Evolutionary conservation across 805 yeast species (phyloP).

Genomic region (Candida lessepsii): DNA sequence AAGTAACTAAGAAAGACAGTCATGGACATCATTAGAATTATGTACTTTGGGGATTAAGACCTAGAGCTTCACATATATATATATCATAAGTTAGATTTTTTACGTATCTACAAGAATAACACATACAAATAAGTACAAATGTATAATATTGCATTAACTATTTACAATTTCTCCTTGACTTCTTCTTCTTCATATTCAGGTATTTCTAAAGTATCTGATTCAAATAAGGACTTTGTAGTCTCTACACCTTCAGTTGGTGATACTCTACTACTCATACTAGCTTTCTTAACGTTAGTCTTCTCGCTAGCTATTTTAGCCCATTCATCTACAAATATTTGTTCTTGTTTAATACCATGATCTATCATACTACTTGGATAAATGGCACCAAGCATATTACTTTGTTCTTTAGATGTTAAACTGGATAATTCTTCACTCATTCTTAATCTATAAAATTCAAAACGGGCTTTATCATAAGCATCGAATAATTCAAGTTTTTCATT

Average conservation of each 20-base stretch:
- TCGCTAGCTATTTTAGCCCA: constrained; percentile 75
- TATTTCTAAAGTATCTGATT: constrained; percentile 13
- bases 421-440: constrained; percentile 84
- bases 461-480: constrained; percentile 80
- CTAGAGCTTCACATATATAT: no score
- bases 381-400: constrained; percentile 82
- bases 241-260: constrained; percentile 19
- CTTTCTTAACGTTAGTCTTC: constrained; percentile 55
- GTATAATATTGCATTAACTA: constrained; percentile 9
- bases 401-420: constrained; percentile 72
- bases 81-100: no score
- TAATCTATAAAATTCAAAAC: constrained; percentile 82
- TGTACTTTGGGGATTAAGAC: no score
- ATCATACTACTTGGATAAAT: constrained; percentile 60
- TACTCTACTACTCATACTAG: constrained; percentile 32
- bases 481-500: constrained; percentile 32
- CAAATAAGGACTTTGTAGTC: constrained; percentile 18
- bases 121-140: no score
- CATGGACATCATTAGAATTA: constrained; percentile 23
- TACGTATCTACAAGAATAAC: no score
- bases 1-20: constrained; percentile 39
- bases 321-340: constrained; percentile 64
- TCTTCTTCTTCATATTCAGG: constrained; percentile 9
- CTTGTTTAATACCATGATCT: constrained; percentile 67
- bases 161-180: constrained; percentile 8